phyloP scores from a whole-genome alignment of 495 filamentous ascomycete species.

The Parathielavia appendiculata region DNA sequence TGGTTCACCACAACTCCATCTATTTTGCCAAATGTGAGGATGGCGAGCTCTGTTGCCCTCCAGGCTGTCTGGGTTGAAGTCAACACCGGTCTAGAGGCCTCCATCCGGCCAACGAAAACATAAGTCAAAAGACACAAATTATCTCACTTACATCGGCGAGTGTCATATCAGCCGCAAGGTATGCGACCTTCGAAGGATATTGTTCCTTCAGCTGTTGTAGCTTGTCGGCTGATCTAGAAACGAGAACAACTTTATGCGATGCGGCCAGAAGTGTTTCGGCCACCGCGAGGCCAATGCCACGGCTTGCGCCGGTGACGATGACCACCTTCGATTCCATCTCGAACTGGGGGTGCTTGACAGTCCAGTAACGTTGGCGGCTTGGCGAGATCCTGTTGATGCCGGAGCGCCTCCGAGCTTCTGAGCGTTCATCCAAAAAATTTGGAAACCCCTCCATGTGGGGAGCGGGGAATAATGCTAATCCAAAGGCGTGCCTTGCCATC shows the following conservation, averaged over 20 bases:
- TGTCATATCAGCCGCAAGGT: slow-evolving; percentile 69
- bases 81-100: background rate
- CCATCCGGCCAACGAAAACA: background rate
- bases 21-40: slow-evolving; percentile 61
- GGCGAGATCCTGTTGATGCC: background rate
- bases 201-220: slow-evolving; percentile 61
- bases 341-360: background rate
- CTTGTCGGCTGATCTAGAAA: slow-evolving; percentile 63
- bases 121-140: background rate
- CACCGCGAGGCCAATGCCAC: slow-evolving; percentile 78
- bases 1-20: slow-evolving; percentile 89
- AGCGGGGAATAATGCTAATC: slow-evolving; percentile 13
- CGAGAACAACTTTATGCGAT: slow-evolving; percentile 65
- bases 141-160: slow-evolving; percentile 48
- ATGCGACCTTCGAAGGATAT: slow-evolving; percentile 62
- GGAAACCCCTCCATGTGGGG: slow-evolving; percentile 16
- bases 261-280: slow-evolving; percentile 64
- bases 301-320: slow-evolving; percentile 64
- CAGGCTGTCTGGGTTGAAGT: slow-evolving; percentile 44
- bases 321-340: slow-evolving; percentile 51
- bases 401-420: background rate
- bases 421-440: slow-evolving; percentile 1
- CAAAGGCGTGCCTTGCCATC: slow-evolving; percentile 5
- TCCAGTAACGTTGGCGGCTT: background rate
- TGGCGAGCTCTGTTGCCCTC: slow-evolving; percentile 57